Evolutionary conservation across 192 early-diverging fungal genomes (phyloP), one percentile per base, ranked within the genome.

Genomic region (Umbelopsis ramanniana): DNA sequence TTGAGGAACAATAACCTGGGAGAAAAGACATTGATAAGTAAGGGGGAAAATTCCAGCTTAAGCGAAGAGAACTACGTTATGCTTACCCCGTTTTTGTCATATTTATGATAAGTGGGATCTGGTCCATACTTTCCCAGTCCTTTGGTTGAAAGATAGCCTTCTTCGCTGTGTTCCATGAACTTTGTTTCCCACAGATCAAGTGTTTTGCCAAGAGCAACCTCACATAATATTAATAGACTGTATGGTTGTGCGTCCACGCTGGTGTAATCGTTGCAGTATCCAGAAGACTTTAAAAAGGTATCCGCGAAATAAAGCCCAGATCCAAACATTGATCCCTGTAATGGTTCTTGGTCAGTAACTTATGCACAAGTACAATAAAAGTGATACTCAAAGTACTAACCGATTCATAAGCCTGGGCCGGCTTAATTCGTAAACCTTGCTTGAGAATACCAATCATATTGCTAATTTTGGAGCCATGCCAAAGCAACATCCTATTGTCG

Each of bases 221-320:
- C 94, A 52, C 92, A 95, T 24, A 95, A 76, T 10, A 94, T 75
- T 68, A 95, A 76, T 10, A 94, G 54, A 6, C 88, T 87, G 26
- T 76, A 80, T 6, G 75, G 33, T 24, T 68, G 26, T 14, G 85
- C 84, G 37, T 83, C 71, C 46, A 76, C 75, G 1, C 8, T 6
- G 0, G 29, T 52, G 37, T 37, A 54, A 3, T 84, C 84, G 67
- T 69, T 84, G 69, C 91, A 90, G 76, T 95, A 95, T 69, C 88
- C 88, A 46, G 91, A 84, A 1, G 88, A 88, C 77, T 94, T 95
- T 19, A 83, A 86, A 26, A 88, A 89, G 82, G 87, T 89, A 79
- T 95, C 91, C 6, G 91, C 94, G 78, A 95, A 95, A 68, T 95
- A 95, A 9, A 94, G 83, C 6, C 93, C 94, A 50, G 92, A 92